These are phyloP conservation scores for Trifolium subterraneum DNA, from an alignment of 306 rosid species.

Conservation along the genomic window DNA sequence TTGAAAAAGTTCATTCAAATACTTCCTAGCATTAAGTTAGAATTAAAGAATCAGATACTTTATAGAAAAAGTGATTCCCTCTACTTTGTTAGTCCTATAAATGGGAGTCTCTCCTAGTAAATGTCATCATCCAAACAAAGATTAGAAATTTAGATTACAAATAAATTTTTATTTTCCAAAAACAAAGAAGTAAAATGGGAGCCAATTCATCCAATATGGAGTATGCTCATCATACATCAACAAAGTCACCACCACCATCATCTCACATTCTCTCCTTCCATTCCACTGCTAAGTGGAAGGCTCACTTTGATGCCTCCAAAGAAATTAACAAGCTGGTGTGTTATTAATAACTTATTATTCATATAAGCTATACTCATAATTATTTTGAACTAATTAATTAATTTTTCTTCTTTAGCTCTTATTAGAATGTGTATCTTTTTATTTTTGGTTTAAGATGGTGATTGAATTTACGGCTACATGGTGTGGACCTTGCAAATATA, in stretches of 20 bases:
- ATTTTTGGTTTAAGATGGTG: constrained; percentile 57
- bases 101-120: neutral
- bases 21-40: neutral
- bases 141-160: no score
- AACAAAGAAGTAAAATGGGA: constrained; percentile 54
- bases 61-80: neutral
- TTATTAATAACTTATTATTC: neutral
- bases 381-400: neutral
- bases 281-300: constrained; percentile 63
- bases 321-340: constrained; percentile 67
- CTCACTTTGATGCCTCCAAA: constrained; percentile 56
- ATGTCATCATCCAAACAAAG: neutral
- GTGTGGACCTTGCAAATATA: constrained; percentile 83
- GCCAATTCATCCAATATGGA: constrained; percentile 39
- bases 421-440: neutral
- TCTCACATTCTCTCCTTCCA: constrained; percentile 54
- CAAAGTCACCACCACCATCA: neutral
- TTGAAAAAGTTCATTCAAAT: neutral
- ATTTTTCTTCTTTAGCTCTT: neutral
- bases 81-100: constrained; percentile 35
- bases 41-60: constrained; percentile 35
- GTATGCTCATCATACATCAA: constrained; percentile 7
- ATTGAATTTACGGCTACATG: constrained; percentile 83
- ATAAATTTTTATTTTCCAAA: neutral
- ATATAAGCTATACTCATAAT: neutral